Base-by-base conservation (phyloP, 305 asterid species). In the Fraxinus dipetala region DNA sequence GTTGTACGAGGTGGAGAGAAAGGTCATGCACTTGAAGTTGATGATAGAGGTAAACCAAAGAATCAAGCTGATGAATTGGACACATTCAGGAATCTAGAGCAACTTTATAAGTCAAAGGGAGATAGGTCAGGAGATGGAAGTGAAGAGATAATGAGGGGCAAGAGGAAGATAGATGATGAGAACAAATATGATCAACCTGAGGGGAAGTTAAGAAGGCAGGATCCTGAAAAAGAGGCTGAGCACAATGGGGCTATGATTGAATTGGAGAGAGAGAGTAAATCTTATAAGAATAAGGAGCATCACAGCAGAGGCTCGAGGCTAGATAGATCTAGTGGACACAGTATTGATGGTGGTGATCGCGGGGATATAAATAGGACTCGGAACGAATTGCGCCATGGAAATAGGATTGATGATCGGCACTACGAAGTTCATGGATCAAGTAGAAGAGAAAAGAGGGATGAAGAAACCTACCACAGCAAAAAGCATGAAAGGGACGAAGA, bases 11-110 rank as follows among this genome's bases (percentile, higher is more conserved):
- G 86, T 81, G 85, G 84, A 82, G 87, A 79, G 82, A 87, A 80
- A 76, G 87, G 63, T 76, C 18, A 83, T 87, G 83, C 77, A 28
- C 83, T 54, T 65, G 86, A 77, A 38, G 83, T 10, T 78, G 88
- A 83, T 82, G 88, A 80, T 48, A 6, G 76, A 79, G 87, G 82
- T 59, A 86, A 81, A 54, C 83, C 77, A 16, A 86, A 81, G 78
- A 38, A 70, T 5, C 84, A 76, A 56, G 86, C 38, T 78, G 90
- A 83, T 56, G 87, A 70, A 51, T 35, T 82, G 61, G 92, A 88
- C 76, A 85, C 91, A 26, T 77, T 88, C 45, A 84, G 51, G 84
- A 89, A 90, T 85, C 80, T 90, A 80, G 98, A 92, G 87, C 88
- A 84, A 83, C 78, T 89, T 22, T 83, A 77, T 31, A 87, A 88